phyloP scores from a whole-genome alignment of 192 early-diverging fungal genomes.

The Backusella australiensis region DNA sequence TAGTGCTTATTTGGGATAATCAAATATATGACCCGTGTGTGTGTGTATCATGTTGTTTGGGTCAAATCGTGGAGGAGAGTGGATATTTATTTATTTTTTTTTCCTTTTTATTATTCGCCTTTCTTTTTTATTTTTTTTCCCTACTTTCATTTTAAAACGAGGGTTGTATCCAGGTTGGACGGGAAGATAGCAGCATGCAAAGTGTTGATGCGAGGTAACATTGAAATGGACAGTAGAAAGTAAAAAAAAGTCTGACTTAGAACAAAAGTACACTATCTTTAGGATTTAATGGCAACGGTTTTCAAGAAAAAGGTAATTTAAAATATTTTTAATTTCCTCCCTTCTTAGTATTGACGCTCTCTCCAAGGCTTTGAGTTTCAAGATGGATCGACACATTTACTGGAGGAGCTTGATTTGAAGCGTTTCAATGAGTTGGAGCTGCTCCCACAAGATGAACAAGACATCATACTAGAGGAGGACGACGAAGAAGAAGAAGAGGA shows the following conservation, averaged over 20 bases:
- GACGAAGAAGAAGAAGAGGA: not conserved
- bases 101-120: not conserved
- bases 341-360: not conserved
- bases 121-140: not conserved
- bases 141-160: not conserved
- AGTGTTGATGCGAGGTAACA: conserved; percentile 11
- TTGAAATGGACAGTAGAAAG: not conserved
- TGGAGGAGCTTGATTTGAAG: not conserved
- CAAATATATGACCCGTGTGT: not conserved
- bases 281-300: conserved; percentile 3
- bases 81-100: too few relatives aligned
- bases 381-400: not conserved
- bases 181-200: conserved; percentile 13
- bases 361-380: not conserved
- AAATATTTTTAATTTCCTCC: not conserved
- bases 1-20: not conserved
- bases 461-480: not conserved
- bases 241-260: not conserved
- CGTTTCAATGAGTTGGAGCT: not conserved
- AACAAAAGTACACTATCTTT: not conserved
- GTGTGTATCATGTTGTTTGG: not conserved
- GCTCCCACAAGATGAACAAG: not conserved
- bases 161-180: not conserved
- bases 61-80: too few relatives aligned
- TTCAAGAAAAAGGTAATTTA: not conserved